Percentiles rank a stretch among this genome's conserved stretches.
Conservation (phyloP, 129 eudicot genomes). For the Arctium minus region DNA sequence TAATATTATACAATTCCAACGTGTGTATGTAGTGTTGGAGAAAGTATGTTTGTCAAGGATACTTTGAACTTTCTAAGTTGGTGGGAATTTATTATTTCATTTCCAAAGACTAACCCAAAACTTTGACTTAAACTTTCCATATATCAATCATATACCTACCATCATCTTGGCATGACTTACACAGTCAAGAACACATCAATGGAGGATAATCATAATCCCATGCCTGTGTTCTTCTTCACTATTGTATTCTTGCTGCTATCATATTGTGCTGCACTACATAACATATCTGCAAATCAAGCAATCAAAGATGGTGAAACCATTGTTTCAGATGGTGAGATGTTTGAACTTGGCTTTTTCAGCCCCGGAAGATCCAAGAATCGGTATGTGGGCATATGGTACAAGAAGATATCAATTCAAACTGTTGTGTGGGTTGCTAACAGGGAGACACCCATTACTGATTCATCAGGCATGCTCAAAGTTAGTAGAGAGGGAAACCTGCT, state of each 20-base stretch:
- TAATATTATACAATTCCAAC: not conserved
- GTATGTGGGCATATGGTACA: conserved; percentile 27
- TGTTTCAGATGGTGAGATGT: conserved; percentile 1
- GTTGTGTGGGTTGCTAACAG: conserved; percentile 32
- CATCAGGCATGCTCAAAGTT: conserved; percentile 13
- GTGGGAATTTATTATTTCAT: not conserved
- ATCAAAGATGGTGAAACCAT: conserved; percentile 17
- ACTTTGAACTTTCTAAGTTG: not conserved
- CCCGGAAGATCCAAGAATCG: conserved; percentile 9
- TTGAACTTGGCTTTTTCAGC: conserved; percentile 29
- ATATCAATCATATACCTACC: not conserved
- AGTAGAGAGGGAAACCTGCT: not conserved
- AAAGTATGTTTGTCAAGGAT: not conserved
- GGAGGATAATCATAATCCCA: not conserved
- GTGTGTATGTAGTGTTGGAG: not conserved
- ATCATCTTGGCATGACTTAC: not conserved
- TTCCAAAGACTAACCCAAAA: not conserved
- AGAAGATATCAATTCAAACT: not conserved
- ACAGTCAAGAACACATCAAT: not conserved
- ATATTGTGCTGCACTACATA: not conserved
- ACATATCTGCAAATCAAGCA: conserved; percentile 4
- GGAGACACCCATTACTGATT: conserved; percentile 9
- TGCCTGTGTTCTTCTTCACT: not conserved
- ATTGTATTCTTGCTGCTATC: not conserved
- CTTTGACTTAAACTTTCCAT: not conserved